Evolutionary conservation across 176 grass and related monocot genomes (phyloP).

Genomic region (Guadua angustifolia): DNA sequence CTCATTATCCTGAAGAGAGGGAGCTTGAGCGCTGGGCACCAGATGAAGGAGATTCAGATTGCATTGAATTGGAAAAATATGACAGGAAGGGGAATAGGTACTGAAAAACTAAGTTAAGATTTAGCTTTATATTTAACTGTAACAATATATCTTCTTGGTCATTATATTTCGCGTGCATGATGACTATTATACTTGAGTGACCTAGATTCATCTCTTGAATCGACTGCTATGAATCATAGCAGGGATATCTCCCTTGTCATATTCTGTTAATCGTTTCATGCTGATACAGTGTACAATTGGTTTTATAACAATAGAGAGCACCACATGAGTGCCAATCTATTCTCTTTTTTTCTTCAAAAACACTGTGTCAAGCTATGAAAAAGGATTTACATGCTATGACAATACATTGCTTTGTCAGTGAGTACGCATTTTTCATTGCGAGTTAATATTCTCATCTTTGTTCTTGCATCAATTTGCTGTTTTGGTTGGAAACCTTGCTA

Average conservation of each 20-base stretch:
- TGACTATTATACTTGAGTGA: neutral
- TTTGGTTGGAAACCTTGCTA: constrained; percentile 17
- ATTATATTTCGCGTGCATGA: neutral
- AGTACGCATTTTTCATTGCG: neutral
- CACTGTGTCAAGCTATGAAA: neutral
- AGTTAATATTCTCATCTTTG: neutral
- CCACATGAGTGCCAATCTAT: neutral
- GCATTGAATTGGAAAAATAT: constrained; percentile 85
- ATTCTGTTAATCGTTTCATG: constrained; percentile 24
- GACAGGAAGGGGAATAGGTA: constrained; percentile 82
- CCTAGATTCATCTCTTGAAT: neutral
- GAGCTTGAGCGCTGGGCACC: constrained; percentile 92
- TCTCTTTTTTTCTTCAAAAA: neutral
- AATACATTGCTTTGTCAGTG: neutral
- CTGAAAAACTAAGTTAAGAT: neutral
- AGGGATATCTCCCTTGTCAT: constrained; percentile 14
- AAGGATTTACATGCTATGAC: neutral
- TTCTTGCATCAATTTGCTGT: constrained; percentile 1
- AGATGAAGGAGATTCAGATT: constrained; percentile 83
- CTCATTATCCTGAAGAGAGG: constrained; percentile 80
- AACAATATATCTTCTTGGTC: constrained; percentile 21
- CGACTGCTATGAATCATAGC: neutral
- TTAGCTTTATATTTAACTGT: constrained; percentile 22
- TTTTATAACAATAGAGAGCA: neutral
- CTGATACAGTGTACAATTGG: constrained; percentile 16